Base-by-base conservation (phyloP, 1,139 yeast species). In the Suhomyces ambrosiae region DNA sequence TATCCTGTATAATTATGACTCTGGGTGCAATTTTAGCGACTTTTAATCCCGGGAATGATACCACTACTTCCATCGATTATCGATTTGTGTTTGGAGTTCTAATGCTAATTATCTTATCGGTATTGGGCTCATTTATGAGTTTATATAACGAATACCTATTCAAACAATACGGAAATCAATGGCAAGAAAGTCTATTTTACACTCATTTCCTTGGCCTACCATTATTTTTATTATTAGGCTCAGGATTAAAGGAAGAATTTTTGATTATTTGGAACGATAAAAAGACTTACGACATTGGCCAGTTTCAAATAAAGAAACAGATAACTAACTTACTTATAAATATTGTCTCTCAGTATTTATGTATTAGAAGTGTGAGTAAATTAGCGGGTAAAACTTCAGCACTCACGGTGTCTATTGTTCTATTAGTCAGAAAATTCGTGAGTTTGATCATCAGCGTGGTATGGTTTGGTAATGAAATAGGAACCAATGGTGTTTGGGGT, bases 181-280 rank as follows among this genome's bases (percentile, higher is more conserved):
- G 90, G 90, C 63, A 73, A 40, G 89, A 83, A 48, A 71, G 76
- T 22, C 58, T 84, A 26, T 83, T 84, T 49, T 83, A 79, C 55
- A 60, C 73, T 22, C 88, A 84, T 55, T 57, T 77, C 10, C 61
- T 81, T 30, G 76, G 82, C 0, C 49, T 85, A 7, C 83, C 86
- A 0, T 54, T 82, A 13, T 80, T 82, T 47, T 8, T 68, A 1
- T 54, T 76, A 2, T 58, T 72, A 17, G 41, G 47, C 12, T 50
- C 53, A 7, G 27, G 38, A 1, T 28, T 60, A 8, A 31, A 19
- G 11, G n/a, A 31, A 3, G 64, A 60, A 33, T 41, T 51, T 13
- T 6, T 16, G 5, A 42, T 41, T 1, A 32, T 58, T 2, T 41
- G 48, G 44, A 27, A 34, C 25, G 41, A 40, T 24, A 27, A 36